Evolutionary conservation across 2,329 filamentous ascomycete species (phyloP), one percentile per base, ranked within the genome.

Genomic region (Calonectria henricotiae): DNA sequence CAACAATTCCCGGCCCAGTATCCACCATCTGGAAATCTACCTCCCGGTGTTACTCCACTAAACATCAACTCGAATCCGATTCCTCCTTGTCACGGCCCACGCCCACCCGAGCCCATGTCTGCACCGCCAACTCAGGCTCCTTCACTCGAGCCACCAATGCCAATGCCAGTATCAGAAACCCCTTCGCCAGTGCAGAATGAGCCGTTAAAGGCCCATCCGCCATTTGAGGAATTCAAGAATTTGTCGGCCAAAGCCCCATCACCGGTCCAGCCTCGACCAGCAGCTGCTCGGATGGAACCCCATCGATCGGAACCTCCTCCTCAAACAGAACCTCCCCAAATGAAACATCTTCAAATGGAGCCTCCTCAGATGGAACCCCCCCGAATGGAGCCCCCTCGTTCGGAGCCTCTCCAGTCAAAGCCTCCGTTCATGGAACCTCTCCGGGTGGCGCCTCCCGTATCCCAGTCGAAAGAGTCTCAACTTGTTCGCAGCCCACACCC

Each of bases 401-500:
- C 5, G 25, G 23, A 58, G 11, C 35, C 35, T 5, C n/a, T 20
- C 8, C 2, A 4, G 6, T 12, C 17, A 35, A 58, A 39, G 20
- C 20, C 51, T 41, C 39, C 41, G 25, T 41, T 51, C 12, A 32
- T 41, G 32, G 9, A 25, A 25, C 37, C 35, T 30, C 7, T 43
- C 25, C 44, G 20, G 6, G 46, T 51, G 25, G 54, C 51, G 13
- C 46, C 54, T 25, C 32, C 47, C 4, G 47, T 35, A 2, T n/a
- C 55, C 15, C 35, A 5, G 13, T 20, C 67, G 17, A 58, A 41
- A 23, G 20, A 30, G 1, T 6, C 43, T 7, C 54, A 32, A 7
- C 49, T 39, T 23, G 55, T 51, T 23, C 25, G 47, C 0, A 67
- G 67, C 5, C 69, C 71, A 20, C 47, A 66, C 17, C 67, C 62